Evolutionary conservation across 257 asterid species (phyloP).

Genomic region (Solanum clarkiae): DNA sequence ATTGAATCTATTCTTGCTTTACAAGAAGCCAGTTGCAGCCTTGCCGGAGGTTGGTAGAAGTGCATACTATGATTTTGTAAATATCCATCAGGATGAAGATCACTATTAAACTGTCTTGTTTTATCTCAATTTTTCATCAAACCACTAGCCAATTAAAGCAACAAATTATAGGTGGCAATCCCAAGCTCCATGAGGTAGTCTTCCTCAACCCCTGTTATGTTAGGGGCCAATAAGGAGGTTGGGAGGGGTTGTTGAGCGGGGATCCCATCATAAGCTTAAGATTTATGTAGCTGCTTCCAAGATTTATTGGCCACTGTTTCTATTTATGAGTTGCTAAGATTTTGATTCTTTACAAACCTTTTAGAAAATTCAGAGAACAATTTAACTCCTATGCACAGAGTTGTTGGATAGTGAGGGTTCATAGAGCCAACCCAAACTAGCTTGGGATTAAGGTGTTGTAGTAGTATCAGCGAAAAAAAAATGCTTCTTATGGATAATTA

Average conservation of each 20-base stretch:
- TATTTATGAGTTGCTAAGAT: not conserved
- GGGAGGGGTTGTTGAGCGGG: not conserved
- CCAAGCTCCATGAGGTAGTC: not conserved
- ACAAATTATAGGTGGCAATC: not conserved
- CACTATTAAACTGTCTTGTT: not conserved
- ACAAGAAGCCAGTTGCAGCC: slow-evolving; percentile 69
- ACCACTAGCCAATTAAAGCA: not conserved
- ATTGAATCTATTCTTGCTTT: slow-evolving; percentile 88
- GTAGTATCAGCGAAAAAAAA: not conserved
- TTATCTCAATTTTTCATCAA: not conserved
- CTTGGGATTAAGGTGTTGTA: not conserved
- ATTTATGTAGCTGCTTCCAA: not conserved
- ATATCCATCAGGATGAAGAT: not conserved
- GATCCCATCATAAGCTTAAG: not conserved
- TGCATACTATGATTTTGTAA: not conserved
- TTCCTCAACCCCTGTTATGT: not conserved
- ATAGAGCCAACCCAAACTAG: not conserved
- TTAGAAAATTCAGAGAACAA: not conserved
- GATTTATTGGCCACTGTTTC: not conserved
- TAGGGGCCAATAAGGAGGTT: not conserved
- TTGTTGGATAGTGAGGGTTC: not conserved
- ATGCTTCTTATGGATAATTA: not conserved
- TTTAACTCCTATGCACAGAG: not conserved
- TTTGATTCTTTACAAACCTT: not conserved
- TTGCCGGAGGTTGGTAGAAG: slow-evolving; percentile 50